Base-by-base conservation (phyloP, 2,329 filamentous ascomycete genomes). In the Nemania sp. region DNA sequence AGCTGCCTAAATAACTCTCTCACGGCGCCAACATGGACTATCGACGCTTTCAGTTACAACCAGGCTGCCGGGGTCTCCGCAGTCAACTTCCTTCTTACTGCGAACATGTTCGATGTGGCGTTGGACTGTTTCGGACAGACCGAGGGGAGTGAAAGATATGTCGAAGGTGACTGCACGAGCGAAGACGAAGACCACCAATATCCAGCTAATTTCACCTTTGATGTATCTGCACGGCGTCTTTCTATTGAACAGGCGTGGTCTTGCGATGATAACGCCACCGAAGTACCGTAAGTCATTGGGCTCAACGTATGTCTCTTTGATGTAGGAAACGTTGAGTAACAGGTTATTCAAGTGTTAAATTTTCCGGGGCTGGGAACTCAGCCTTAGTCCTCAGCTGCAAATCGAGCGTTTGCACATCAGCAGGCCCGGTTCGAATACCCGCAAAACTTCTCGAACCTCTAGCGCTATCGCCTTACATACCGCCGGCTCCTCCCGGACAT, bases 1-100 rank as follows among this genome's bases (percentile, higher is more conserved):
- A 35, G 38, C 24, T 59, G 47, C 35, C 35, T 64, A 27, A 59
- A 54, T 13, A 59, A 45, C n/a, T 64, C 62, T 11, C 26, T 64
- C 8, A 54, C 49, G 5, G 55, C 62, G 1, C 62, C 62, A 13
- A 60, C 55, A 5, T 65, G 62, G 62, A 53, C 11, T 7, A 15
- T 65, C 8, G 27, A 51, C 2, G 60, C 49, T 29, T 65, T 65
- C 10, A 7, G n/a, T 7, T 65, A 65, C 15, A 18, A n/a, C 15
- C 27, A 35, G 35, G 20, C 7, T 13, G 26, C 38, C 11, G 13
- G 5, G 0, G n/a, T 15, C 6, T 22, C 47, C 18, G 54, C 49
- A 7, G 56, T 55, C 13, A 45, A 32, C 18, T 65, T 60, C n/a
- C 38, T 29, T 20, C 47, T 65, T 22, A 38, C 55, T 13, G 41